phyloP scores from a whole-genome alignment of 2,329 filamentous ascomycete species.

The Aspergillus texensis region DNA sequence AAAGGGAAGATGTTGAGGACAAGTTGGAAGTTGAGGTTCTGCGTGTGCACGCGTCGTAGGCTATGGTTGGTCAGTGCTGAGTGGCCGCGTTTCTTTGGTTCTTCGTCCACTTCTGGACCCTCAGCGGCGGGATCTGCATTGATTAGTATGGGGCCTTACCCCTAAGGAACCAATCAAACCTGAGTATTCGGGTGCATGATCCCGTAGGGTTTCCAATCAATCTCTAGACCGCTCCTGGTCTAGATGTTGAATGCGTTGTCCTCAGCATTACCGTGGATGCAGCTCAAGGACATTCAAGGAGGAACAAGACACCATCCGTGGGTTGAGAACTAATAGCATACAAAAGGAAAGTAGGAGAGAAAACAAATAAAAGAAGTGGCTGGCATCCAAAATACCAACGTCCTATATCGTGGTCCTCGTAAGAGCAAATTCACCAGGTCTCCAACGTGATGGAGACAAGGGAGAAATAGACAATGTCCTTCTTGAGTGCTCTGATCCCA shows the following conservation, averaged over 20 bases:
- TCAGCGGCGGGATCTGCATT: slow-evolving; percentile 14
- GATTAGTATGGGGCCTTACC: background rate
- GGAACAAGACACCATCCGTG: background rate
- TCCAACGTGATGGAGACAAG: too few relatives aligned
- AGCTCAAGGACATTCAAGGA: background rate
- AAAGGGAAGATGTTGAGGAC: slow-evolving; percentile 14
- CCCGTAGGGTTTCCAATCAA: background rate
- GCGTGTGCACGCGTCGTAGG: slow-evolving; percentile 22
- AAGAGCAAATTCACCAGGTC: background rate
- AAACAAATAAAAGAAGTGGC: background rate
- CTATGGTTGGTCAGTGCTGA: slow-evolving; percentile 22
- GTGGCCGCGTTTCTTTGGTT: slow-evolving; percentile 9
- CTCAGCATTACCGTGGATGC: background rate
- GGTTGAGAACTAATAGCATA: background rate
- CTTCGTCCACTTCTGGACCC: background rate
- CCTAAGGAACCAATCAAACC: background rate
- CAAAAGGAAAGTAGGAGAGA: background rate
- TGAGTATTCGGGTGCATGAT: background rate
- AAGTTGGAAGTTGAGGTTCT: slow-evolving; percentile 25
- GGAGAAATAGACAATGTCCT: too few relatives aligned
- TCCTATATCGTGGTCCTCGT: background rate
- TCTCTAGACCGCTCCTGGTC: background rate
- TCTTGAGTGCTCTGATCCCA: too few relatives aligned
- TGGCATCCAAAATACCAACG: background rate
- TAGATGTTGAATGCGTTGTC: background rate